Percentiles rank a stretch among this genome's conserved stretches.
phyloP scores from a whole-genome alignment of 768 basidiomycete species.

The Lactifluus piperatus region DNA sequence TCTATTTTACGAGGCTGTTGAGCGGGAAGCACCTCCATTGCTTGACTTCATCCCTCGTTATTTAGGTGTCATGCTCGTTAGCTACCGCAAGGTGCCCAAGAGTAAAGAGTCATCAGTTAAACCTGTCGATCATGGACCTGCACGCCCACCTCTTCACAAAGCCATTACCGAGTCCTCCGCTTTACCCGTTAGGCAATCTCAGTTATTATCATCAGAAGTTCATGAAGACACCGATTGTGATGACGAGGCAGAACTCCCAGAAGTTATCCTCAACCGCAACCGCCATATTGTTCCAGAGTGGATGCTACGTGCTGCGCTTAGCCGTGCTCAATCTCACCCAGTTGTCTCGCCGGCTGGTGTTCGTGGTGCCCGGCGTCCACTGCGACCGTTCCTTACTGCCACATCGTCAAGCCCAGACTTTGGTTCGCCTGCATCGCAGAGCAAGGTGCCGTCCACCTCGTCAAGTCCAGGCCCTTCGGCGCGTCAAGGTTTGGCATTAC shows the following conservation, averaged over 20 bases:
- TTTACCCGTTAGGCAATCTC: background rate
- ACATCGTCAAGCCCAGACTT: constrained; percentile 69
- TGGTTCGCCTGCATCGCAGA: constrained; percentile 24
- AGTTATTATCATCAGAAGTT: constrained; percentile 20
- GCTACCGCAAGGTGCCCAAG: constrained; percentile 66
- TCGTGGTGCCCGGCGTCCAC: constrained; percentile 31
- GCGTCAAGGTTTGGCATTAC: constrained; percentile 30
- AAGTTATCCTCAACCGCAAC: constrained; percentile 86
- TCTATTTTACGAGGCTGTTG: constrained; percentile 94
- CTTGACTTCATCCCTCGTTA: constrained; percentile 96
- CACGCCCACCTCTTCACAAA: constrained; percentile 26
- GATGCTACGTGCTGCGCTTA: constrained; percentile 52
- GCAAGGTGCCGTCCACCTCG: constrained; percentile 14
- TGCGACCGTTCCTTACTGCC: constrained; percentile 39
- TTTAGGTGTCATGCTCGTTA: constrained; percentile 97
- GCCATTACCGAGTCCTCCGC: constrained; percentile 23
- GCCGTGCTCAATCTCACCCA: constrained; percentile 39
- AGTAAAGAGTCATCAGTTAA: constrained; percentile 17
- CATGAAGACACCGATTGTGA: constrained; percentile 35
- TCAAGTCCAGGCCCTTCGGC: constrained; percentile 35
- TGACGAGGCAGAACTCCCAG: constrained; percentile 77
- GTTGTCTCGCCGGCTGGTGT: constrained; percentile 25
- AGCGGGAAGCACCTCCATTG: constrained; percentile 85
- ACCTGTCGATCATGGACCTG: constrained; percentile 7
- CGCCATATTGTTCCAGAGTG: constrained; percentile 96